Evolutionary conservation across 306 rosid genomes (phyloP), one percentile per base, ranked within the genome.

Genomic region (Neltuma alba): DNA sequence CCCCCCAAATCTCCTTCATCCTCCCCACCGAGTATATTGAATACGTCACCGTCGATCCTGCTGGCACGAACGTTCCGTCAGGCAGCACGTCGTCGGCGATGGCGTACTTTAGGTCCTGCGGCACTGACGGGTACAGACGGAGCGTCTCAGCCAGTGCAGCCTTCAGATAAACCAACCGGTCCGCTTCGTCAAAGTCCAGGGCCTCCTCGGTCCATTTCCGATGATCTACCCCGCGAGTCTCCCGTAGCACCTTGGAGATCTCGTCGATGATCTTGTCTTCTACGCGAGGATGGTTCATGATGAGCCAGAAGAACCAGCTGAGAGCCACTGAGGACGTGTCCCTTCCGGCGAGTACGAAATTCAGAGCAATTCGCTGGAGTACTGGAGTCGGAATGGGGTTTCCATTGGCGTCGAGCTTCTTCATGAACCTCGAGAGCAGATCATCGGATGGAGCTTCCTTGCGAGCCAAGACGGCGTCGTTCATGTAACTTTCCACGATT

Each of bases 281-380:
- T 3, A 92, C 81, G 1, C 6, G 25, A 0, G 95, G 95, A 78
- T 90, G 85, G 86, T 86, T 86, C 89, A 90, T 89, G 54, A 95
- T 81, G n/a, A 95, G 95, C 93, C 91, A 89, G 87, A 95, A 95
- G 87, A 95, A 92, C 99, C 99, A 95, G 82, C 93, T 88, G 47
- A 95, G 90, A 0, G 99, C 99, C 36, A 95, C 99, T 0, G 99
- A 95, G 0, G 99, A 92, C 3, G 99, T 95, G 91, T 95, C 99
- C 20, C 99, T 89, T 1, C 99, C 99, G 57, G 99, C 99, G 66
- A 95, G 97, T 79, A 95, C 88, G 82, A 95, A 95, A 86, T 95
- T 95, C 38, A 95, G 80, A 0, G 99, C 97, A 15, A 95, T 91
- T 14, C 81, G 95, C 7, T 89, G 91, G 28, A 95, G 91, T 8